Percentiles rank a stretch among this genome's conserved stretches.
Evolutionary conservation across 176 grass and related monocot genomes (phyloP).

Genomic region (Tillandsia fasciculata): DNA sequence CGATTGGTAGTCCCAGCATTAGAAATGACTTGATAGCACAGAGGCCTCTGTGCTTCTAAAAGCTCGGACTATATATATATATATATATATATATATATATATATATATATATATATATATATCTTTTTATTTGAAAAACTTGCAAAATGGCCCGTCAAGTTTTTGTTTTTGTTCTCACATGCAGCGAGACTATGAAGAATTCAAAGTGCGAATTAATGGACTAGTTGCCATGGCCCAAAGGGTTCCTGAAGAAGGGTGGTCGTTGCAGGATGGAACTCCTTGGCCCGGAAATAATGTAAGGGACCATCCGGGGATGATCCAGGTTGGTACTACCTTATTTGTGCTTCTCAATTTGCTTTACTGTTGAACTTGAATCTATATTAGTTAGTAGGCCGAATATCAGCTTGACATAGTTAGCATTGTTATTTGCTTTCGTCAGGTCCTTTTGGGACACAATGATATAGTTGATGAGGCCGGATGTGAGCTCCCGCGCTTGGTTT

Average conservation of each 20-base stretch:
- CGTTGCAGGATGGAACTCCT: slow-evolving; percentile 37
- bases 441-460: slow-evolving; percentile 26
- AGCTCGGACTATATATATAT: no score
- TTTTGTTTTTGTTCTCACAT: neutral
- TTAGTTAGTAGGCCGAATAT: no score
- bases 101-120: no score
- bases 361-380: neutral
- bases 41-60: no score
- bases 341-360: neutral
- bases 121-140: no score
- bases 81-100: no score
- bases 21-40: no score
- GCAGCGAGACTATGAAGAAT: slow-evolving; percentile 42
- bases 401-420: no score
- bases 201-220: slow-evolving; percentile 35
- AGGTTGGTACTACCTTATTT: slow-evolving; percentile 17
- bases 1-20: no score
- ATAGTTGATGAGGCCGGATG: slow-evolving; percentile 26
- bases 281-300: slow-evolving; percentile 49
- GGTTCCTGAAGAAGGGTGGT: slow-evolving; percentile 49
- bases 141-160: no score
- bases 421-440: slow-evolving; percentile 13
- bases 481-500: slow-evolving; percentile 29
- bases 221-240: slow-evolving; percentile 27
- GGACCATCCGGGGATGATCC: slow-evolving; percentile 49